Conservation (phyloP, 441 rosid species). For the Daphne laureola region DNA sequence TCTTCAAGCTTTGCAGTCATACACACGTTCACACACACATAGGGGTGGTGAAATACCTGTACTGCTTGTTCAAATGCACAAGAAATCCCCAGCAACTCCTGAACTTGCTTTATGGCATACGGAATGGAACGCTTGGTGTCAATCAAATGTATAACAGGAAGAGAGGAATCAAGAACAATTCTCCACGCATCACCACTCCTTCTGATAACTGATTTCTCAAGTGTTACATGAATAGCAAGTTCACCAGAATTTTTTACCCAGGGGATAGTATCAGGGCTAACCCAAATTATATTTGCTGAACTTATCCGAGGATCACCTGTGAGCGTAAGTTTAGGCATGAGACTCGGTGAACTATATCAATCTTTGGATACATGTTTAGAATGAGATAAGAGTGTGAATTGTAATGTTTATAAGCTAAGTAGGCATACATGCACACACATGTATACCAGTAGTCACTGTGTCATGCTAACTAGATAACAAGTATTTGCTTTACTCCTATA, state of each 20-base stretch:
- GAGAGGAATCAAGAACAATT: constrained; percentile 64
- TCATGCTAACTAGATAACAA: no score
- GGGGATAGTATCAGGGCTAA: constrained; percentile 50
- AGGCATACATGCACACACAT: no score
- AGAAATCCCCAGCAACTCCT: constrained; percentile 75
- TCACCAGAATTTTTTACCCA: constrained; percentile 75
- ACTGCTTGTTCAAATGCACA: constrained; percentile 82
- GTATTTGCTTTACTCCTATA: no score
- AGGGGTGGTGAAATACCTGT: constrained; percentile 38
- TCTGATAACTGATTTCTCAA: constrained; percentile 62
- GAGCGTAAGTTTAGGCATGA: no score
- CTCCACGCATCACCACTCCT: constrained; percentile 94
- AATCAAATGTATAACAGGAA: constrained; percentile 66
- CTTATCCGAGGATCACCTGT: constrained; percentile 71
- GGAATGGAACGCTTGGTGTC: constrained; percentile 74
- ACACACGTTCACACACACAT: not conserved
- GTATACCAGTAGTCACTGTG: no score
- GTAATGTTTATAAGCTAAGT: no score
- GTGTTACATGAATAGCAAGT: constrained; percentile 56
- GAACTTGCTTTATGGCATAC: constrained; percentile 73
- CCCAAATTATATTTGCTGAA: constrained; percentile 65
- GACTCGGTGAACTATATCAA: no score
- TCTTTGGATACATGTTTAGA: no score
- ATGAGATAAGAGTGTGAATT: not conserved
- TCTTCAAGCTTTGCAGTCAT: constrained; percentile 4